These are phyloP conservation scores for Venturia nashicola DNA, from an alignment of 2,329 filamentous ascomycete species.

Conservation along the genomic window DNA sequence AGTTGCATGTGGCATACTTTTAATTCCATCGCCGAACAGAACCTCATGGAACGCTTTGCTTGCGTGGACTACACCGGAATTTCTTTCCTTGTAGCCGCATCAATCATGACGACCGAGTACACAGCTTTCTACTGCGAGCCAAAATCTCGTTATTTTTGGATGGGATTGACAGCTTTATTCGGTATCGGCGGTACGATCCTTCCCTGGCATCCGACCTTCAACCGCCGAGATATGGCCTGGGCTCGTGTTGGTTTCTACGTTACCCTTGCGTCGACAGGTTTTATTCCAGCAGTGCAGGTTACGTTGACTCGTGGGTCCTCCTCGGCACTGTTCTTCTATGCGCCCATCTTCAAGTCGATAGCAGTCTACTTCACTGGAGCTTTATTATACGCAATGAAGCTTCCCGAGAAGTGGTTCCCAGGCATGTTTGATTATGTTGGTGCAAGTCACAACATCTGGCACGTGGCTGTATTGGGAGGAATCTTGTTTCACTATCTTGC, in stretches of 20 bases:
- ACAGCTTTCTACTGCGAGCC: conserved; percentile 98
- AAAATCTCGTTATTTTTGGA: conserved; percentile 72
- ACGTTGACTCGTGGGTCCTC: conserved; percentile 61
- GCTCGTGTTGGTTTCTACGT: conserved; percentile 85
- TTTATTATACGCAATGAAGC: conserved; percentile 76
- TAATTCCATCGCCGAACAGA: conserved; percentile 87
- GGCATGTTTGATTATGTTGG: conserved; percentile 93
- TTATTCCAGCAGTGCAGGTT: conserved; percentile 78
- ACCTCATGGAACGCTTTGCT: conserved; percentile 84
- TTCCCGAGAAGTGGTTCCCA: conserved; percentile 86
- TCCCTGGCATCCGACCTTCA: conserved; percentile 94
- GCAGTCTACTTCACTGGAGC: conserved; percentile 78
- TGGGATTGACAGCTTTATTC: conserved; percentile 65
- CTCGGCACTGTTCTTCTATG: conserved; percentile 84
- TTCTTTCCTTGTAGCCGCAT: conserved; percentile 83
- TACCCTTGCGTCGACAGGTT: conserved; percentile 74
- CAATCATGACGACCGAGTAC: conserved; percentile 97
- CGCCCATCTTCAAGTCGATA: conserved; percentile 73
- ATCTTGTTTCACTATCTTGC: conserved; percentile 96
- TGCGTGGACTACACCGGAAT: conserved; percentile 99
- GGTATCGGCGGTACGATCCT: conserved; percentile 81
- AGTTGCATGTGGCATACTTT: conserved; percentile 98
- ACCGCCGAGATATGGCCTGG: conserved; percentile 86
- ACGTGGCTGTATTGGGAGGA: conserved; percentile 82
- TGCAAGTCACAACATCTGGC: conserved; percentile 95